These are phyloP conservation scores for Xylaria bambusicola DNA, from an alignment of 495 filamentous ascomycete species.

Conservation along the genomic window DNA sequence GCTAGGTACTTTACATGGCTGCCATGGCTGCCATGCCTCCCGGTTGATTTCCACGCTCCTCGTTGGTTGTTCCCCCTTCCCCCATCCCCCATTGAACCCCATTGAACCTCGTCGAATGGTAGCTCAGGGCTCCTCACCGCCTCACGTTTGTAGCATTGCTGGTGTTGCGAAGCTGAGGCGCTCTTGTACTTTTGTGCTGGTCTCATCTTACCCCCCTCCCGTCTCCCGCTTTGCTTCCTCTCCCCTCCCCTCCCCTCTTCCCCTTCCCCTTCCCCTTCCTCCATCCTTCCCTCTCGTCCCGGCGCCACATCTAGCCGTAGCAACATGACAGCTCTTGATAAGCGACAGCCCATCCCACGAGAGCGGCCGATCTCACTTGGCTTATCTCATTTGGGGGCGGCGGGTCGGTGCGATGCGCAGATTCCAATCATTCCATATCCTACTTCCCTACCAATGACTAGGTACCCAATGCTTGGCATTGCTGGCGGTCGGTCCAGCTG, in stretches of 20 bases:
- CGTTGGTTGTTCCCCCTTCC: background rate
- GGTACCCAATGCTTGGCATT: conserved; percentile 5
- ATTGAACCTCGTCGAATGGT: conserved; percentile 4
- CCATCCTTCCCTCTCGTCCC: background rate
- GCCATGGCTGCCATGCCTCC: too few relatives aligned
- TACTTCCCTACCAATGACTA: conserved; percentile 2
- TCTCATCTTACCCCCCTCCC: background rate
- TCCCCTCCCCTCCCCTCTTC: background rate
- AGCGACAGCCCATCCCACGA: conserved; percentile 8
- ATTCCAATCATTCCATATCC: too few relatives aligned
- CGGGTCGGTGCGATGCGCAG: conserved; percentile 21
- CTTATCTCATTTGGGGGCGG: conserved; percentile 1
- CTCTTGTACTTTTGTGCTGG: background rate
- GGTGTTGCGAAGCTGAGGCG: conserved; percentile 3
- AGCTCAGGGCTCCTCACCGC: conserved; percentile 10
- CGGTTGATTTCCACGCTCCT: too few relatives aligned
- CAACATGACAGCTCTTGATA: background rate
- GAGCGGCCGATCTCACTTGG: conserved; percentile 6
- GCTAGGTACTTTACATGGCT: conserved; percentile 10
- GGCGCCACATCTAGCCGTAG: background rate
- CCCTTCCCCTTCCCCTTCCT: background rate
- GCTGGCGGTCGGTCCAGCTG: background rate
- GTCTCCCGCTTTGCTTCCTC: background rate
- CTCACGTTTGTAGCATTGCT: background rate
- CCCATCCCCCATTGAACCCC: background rate